Base-by-base conservation (phyloP, 2,329 filamentous ascomycete species). In the Lecanicillium sp. region DNA sequence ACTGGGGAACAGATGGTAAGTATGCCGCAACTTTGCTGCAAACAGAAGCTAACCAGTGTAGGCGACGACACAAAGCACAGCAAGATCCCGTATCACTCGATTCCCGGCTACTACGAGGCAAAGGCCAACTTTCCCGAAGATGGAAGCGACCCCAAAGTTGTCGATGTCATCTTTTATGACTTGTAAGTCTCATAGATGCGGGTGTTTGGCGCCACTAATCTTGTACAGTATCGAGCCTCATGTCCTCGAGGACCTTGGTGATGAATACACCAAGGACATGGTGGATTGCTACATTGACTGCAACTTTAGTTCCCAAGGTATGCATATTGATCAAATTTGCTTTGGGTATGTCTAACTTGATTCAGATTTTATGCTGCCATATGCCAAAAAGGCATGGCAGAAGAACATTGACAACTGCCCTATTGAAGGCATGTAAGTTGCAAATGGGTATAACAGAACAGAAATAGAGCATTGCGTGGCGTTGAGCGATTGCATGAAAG, bases 41-140 rank as follows among this genome's bases (percentile, higher is more conserved):
- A 30, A 25, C 15, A 15, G 15, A 5, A 5, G 28, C 32, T 38
- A 39, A 38, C 37, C 11, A 17, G 5, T 4, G n/a, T 65, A 46
- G 70, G 72, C 13, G 74, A 78, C 47, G 74, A 78, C 44, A 78
- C 73, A 0, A 48, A 62, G 5, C 73, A 78, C 53, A 57, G 59
- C 4, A 37, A 40, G 7, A 71, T 75, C 31, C 63, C 70, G 2
- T 50, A 59, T 40, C 73, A 68, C 55, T 32, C 48, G 1, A 60
- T 70, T 31, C 72, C 73, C 4, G 60, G 66, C 43, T 70, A 70
- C 47, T 68, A 73, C 47, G 65, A 71, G 49, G 64, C 63, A 3
- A 63, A 66, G 13, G 70, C 56, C 6, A 67, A 64, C 0, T 73
- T 75, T 38, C 66, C 68, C 0, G 42, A 51, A 2, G 56, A 65